These are phyloP conservation scores for Penicillium bialowiezense DNA, from an alignment of 495 filamentous ascomycete species.

Conservation along the genomic window DNA sequence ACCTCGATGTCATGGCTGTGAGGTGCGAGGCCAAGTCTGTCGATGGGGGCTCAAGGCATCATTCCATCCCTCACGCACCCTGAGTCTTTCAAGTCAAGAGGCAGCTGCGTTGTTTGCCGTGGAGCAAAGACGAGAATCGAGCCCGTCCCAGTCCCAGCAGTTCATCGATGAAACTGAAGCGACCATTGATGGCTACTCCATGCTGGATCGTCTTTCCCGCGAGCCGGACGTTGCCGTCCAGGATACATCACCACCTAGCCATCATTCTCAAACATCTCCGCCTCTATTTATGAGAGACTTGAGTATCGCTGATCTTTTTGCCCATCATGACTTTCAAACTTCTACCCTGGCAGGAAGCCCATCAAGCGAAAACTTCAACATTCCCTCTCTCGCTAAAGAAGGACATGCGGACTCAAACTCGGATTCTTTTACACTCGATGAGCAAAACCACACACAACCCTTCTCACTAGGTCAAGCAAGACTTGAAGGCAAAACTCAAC, in stretches of 20 bases:
- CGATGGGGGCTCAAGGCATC: conserved; percentile 16
- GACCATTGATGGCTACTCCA: not conserved
- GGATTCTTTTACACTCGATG: not conserved
- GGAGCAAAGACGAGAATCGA: not conserved
- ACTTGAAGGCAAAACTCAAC: conserved; percentile 1
- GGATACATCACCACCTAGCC: not conserved
- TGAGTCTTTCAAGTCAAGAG: conserved; percentile 7
- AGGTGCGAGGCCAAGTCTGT: conserved; percentile 4
- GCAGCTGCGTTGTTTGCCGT: not conserved
- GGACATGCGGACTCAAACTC: not conserved
- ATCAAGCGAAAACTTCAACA: not conserved
- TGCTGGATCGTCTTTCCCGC: not conserved
- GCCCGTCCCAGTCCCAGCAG: not conserved
- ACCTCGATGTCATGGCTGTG: conserved; percentile 9
- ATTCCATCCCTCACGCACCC: conserved; percentile 11
- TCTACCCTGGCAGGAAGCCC: not conserved
- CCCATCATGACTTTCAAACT: not conserved
- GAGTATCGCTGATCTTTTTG: conserved; percentile 3
- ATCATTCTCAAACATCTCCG: not conserved
- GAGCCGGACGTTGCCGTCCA: not conserved
- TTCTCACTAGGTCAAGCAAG: conserved; percentile 6
- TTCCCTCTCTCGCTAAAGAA: not conserved
- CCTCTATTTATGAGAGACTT: not conserved
- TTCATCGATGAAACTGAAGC: conserved; percentile 4
- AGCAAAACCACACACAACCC: not conserved